Evolutionary conservation across 345 rosid species (phyloP).

Genomic region (Lepidium didymum): DNA sequence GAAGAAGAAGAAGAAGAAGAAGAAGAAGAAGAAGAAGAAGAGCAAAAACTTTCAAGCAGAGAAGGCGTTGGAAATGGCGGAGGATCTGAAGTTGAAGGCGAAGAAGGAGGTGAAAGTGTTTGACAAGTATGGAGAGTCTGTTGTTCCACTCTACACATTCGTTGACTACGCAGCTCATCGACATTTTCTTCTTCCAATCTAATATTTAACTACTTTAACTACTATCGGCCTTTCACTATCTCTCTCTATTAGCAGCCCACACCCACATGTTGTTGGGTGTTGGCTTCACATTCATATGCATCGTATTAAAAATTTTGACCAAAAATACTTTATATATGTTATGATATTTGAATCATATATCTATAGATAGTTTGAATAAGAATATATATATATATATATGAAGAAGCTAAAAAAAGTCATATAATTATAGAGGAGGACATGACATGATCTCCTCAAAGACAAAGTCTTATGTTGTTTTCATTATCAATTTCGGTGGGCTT

Average conservation of each 20-base stretch:
- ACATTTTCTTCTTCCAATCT: slow-evolving; percentile 33
- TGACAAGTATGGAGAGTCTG: slow-evolving; percentile 49
- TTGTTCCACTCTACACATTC: slow-evolving; percentile 73
- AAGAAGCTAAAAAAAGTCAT: no score
- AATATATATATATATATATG: no score
- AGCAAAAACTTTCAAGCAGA: slow-evolving; percentile 49
- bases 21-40: slow-evolving; percentile 32
- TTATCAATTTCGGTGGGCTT: no score
- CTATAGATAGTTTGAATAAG: no score
- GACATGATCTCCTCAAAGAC: no score
- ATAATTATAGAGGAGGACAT: no score
- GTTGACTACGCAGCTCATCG: slow-evolving; percentile 71
- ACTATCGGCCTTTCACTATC: neutral
- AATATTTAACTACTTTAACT: neutral
- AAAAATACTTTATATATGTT: no score
- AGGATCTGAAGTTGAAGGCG: slow-evolving; percentile 57
- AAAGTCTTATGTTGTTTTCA: no score
- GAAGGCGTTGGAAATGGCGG: slow-evolving; percentile 59
- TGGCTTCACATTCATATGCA: no score
- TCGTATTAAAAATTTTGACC: no score
- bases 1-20: slow-evolving; percentile 34
- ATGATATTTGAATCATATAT: no score
- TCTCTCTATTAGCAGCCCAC: neutral
- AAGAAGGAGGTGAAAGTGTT: slow-evolving; percentile 59
- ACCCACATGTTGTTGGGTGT: no score